A percentile compares a stretch with the other conserved stretches of the same genome.
Evolutionary conservation across 352 stramenopile species (phyloP).

Genomic region (Globisporangium radiosum): DNA sequence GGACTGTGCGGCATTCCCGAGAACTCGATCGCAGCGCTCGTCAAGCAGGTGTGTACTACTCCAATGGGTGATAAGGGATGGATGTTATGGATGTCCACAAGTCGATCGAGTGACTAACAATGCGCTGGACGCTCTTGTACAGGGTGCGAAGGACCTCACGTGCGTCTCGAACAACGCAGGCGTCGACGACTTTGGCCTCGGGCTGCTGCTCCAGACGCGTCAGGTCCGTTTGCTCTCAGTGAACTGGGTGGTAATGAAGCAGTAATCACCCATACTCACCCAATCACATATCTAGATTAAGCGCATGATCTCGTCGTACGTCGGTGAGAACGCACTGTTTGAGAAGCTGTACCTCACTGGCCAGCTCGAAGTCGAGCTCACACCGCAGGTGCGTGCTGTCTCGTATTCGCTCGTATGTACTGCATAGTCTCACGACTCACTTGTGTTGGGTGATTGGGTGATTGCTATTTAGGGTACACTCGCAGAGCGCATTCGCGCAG

Average conservation of each 20-base stretch:
- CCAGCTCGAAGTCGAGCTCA: constrained; percentile 94
- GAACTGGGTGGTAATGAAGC: too few species aligned
- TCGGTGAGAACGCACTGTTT: constrained; percentile 95
- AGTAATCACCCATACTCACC: too few species aligned
- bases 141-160: constrained; percentile 81
- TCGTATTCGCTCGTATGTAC: too few species aligned
- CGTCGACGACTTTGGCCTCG: constrained; percentile 92
- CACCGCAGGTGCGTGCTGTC: constrained; percentile 64
- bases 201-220: constrained; percentile 88
- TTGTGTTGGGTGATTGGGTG: neutral
- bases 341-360: constrained; percentile 90
- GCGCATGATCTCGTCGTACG: constrained; percentile 95
- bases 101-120: neutral
- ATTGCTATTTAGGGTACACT: constrained; percentile 71
- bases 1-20: constrained; percentile 90
- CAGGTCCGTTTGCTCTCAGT: constrained; percentile 38
- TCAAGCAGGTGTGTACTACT: constrained; percentile 39
- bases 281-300: constrained; percentile 69
- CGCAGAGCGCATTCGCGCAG: constrained; percentile 88
- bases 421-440: neutral
- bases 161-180: constrained; percentile 92
- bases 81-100: too few species aligned
- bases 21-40: constrained; percentile 84
- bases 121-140: neutral
- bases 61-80: too few species aligned